Evolutionary conservation across 1,139 yeast genomes (phyloP).

Genomic region (Hyphopichia pseudoburtonii): DNA sequence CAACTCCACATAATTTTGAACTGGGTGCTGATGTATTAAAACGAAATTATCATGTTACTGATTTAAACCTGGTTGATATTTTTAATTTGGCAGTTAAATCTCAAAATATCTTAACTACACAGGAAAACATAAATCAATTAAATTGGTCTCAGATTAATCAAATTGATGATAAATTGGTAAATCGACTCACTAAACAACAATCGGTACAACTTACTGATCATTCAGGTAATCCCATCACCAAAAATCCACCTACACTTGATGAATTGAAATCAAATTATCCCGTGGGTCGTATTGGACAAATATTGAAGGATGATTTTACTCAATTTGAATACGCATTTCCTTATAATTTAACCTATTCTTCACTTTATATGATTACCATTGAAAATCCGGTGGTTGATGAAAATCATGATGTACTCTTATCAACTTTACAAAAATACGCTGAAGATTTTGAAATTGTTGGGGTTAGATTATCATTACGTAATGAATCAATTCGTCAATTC

Average conservation of each 20-base stretch:
- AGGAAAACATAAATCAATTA: background rate
- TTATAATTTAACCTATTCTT: conserved; percentile 30
- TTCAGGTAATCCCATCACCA: background rate
- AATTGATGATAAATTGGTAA: conserved; percentile 8
- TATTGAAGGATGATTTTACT: background rate
- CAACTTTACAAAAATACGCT: conserved; percentile 15
- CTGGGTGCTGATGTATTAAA: conserved; percentile 7
- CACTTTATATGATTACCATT: conserved; percentile 29
- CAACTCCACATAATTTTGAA: conserved; percentile 4
- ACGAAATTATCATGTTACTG: conserved; percentile 31
- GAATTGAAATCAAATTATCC: background rate
- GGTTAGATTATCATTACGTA: conserved; percentile 23
- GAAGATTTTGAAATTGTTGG: conserved; percentile 29
- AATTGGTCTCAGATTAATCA: conserved; percentile 10
- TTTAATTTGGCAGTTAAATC: conserved; percentile 27
- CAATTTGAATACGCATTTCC: conserved; percentile 19
- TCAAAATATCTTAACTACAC: conserved; percentile 4
- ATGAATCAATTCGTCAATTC: conserved; percentile 15
- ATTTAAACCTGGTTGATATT: conserved; percentile 27
- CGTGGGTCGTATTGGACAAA: background rate
- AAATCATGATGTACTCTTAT: conserved; percentile 23
- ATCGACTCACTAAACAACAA: background rate
- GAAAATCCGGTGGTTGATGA: conserved; percentile 22
- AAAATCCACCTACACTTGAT: background rate
- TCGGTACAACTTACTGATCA: background rate